These are phyloP conservation scores for Kernera saxatilis DNA, from an alignment of 345 rosid species.

Conservation along the genomic window DNA sequence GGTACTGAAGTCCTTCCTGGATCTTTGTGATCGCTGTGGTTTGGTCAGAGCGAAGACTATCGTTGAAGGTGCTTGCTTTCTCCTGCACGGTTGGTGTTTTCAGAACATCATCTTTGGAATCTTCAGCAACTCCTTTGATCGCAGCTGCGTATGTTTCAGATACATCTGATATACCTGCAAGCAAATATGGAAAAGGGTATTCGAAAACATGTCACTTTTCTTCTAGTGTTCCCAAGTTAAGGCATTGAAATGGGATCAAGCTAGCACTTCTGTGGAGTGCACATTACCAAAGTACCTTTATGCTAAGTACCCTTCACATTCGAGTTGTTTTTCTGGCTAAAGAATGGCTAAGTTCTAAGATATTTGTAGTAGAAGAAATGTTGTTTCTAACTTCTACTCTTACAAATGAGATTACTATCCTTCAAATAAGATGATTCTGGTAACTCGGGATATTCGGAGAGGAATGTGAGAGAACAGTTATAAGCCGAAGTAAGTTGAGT, in stretches of 20 bases:
- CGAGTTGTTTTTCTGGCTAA: background rate
- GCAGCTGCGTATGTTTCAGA: conserved; percentile 75
- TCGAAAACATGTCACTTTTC: background rate
- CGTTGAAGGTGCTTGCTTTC: conserved; percentile 56
- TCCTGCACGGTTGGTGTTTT: conserved; percentile 48
- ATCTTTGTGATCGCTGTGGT: conserved; percentile 59
- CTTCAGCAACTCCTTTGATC: conserved; percentile 49
- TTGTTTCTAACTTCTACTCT: background rate
- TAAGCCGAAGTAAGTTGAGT: background rate
- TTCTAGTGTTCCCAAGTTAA: too few species aligned
- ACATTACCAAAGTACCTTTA: background rate
- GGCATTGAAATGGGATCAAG: background rate
- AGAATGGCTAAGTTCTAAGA: background rate
- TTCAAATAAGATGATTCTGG: background rate
- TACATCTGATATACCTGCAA: conserved; percentile 87
- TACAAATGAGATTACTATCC: background rate
- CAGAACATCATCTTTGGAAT: conserved; percentile 38
- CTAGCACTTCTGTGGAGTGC: background rate
- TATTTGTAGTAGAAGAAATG: background rate
- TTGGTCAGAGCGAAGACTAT: conserved; percentile 52
- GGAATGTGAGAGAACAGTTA: background rate
- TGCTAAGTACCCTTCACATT: background rate
- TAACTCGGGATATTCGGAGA: background rate
- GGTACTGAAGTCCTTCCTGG: conserved; percentile 73
- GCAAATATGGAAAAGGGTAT: background rate